A percentile compares a stretch with the other conserved stretches of the same genome.
Evolutionary conservation across 2,329 filamentous ascomycete species (phyloP).

Genomic region (Dactylonectria estremocensis): DNA sequence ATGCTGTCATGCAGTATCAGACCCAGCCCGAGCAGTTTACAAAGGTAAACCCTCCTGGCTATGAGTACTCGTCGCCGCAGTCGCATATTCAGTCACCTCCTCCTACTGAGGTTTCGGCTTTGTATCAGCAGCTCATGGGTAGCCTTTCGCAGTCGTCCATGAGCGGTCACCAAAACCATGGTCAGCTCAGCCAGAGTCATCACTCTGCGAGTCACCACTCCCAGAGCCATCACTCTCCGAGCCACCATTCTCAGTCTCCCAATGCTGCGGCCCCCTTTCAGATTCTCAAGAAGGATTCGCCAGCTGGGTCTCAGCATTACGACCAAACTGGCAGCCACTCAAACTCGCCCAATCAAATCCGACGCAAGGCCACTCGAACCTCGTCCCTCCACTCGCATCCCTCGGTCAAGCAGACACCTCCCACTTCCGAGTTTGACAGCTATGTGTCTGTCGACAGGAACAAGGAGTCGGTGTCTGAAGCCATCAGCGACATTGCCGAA

Average conservation of each 20-base stretch:
- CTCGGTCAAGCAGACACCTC: constrained; percentile 50
- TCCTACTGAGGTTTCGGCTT: constrained; percentile 52
- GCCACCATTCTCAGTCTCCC: constrained; percentile 46
- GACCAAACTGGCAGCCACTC: constrained; percentile 61
- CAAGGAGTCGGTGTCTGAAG: constrained; percentile 80
- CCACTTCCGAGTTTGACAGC: constrained; percentile 50
- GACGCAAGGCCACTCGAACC: constrained; percentile 55
- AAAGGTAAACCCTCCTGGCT: constrained; percentile 42
- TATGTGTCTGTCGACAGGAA: constrained; percentile 66
- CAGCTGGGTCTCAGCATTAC: constrained; percentile 54
- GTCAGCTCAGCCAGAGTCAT: background rate
- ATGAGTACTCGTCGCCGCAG: constrained; percentile 44
- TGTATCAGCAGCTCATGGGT: constrained; percentile 58
- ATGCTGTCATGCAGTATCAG: constrained; percentile 45
- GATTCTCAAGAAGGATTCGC: constrained; percentile 67
- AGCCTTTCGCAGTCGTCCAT: constrained; percentile 56
- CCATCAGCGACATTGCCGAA: constrained; percentile 75
- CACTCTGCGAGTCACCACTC: constrained; percentile 49
- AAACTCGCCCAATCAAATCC: constrained; percentile 62
- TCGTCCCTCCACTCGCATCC: constrained; percentile 52
- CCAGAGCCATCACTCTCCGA: constrained; percentile 56
- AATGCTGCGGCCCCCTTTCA: constrained; percentile 58
- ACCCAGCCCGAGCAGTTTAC: constrained; percentile 46
- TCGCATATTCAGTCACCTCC: constrained; percentile 53
- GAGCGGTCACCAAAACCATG: background rate